Base-by-base conservation (phyloP, 306 rosid species). In the Gastrolobium bilobum region DNA sequence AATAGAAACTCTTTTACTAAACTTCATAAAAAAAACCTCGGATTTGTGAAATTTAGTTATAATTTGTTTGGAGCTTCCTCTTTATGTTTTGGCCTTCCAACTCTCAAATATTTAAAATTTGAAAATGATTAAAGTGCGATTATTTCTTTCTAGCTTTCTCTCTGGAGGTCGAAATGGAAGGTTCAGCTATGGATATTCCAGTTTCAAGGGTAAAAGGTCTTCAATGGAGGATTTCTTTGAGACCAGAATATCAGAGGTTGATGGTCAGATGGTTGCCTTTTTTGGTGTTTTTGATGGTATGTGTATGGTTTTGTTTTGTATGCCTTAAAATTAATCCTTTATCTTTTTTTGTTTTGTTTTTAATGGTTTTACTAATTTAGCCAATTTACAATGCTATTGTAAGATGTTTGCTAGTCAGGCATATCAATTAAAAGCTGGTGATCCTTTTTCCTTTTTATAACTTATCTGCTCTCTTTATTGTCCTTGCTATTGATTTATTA, bases 281-380 rank as follows among this genome's bases (percentile, higher is more conserved):
- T 93, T 93, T 40, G 98, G 97, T 77, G 98, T 93, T 86, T 93
- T 93, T 76, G 98, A 93, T 86, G 98, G 98, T 93, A 91, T 59
- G 83, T 65, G 47, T 76, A 72, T 34, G 30, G 67, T 15, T 72
- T 30, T 75, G 56, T 63, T 44, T 30, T 79, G 71, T n/a, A 35
- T 63, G 66, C 8, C 75, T 63, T 35, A 38, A 39, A 57, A 57
- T 53, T 52, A 30, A 60, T 75, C 34, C 13, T 59, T 61, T 73
- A 33, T 65, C 20, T 44, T 15, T 6, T 2, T 0, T 29, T 11
- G n/a, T n/a, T n/a, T n/a, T n/a, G 2, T 38, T 73, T 35, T 9
- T 30, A 46, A 5, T 48, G 31, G 69, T 29, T 37, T 57, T 67
- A 3, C 5, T 56, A 40, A 38, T 40, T 31, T 75, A 15, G 56